These are phyloP conservation scores for Hericium erinaceus DNA, from an alignment of 768 basidiomycete genomes.

Conservation along the genomic window DNA sequence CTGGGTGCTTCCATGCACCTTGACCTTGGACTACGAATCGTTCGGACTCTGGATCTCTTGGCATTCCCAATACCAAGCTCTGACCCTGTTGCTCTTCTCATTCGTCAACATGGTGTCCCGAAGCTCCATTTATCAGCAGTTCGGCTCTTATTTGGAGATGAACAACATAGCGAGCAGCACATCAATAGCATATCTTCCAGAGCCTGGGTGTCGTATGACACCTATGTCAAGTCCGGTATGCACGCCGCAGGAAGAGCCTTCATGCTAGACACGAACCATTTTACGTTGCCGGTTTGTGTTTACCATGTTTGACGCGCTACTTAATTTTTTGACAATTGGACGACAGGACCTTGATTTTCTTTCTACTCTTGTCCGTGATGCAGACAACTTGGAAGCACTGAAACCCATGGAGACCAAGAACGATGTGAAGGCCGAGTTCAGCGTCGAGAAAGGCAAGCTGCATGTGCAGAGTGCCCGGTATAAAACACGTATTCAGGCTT, in stretches of 20 bases:
- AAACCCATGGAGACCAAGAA: slow-evolving; percentile 37
- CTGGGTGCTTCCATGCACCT: slow-evolving; percentile 29
- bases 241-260: background rate
- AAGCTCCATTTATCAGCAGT: background rate
- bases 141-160: background rate
- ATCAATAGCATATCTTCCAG: background rate
- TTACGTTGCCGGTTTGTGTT: background rate
- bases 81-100: background rate
- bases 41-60: background rate
- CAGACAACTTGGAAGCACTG: background rate
- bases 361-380: background rate
- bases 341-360: background rate
- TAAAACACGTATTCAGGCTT: slow-evolving; percentile 32
- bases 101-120: background rate
- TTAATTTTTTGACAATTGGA: too few species aligned
- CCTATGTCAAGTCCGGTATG: background rate
- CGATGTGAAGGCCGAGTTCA: slow-evolving; percentile 25
- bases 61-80: background rate
- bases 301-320: background rate
- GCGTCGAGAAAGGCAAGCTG: slow-evolving; percentile 21
- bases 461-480: slow-evolving; percentile 32
- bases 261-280: background rate
- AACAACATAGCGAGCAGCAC: background rate
- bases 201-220: background rate
- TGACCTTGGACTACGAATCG: slow-evolving; percentile 30